Conservation (phyloP, 768 basidiomycete species). For the Podaxis rugospora region DNA sequence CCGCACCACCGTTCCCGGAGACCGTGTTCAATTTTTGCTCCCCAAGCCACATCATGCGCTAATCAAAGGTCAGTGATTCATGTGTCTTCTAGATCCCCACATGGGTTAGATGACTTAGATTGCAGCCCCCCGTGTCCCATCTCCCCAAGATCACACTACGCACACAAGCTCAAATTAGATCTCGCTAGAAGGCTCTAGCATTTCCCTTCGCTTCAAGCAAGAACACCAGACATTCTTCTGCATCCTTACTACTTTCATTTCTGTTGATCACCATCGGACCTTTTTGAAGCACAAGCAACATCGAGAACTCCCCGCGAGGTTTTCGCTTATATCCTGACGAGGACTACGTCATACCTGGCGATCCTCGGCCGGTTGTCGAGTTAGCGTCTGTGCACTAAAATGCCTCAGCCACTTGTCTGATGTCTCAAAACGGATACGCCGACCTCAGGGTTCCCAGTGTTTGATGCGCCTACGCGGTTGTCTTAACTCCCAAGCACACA, state of each 20-base stretch:
- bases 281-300: no score
- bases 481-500: no score
- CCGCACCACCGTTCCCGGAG: neutral
- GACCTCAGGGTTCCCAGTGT: no score
- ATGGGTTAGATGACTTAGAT: neutral
- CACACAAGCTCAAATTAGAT: neutral
- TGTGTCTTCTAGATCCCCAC: neutral
- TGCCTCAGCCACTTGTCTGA: no score
- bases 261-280: no score
- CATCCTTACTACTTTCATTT: neutral
- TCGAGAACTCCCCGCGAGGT: no score
- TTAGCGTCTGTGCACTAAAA: no score
- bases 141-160: neutral
- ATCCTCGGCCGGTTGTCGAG: no score
- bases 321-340: no score
- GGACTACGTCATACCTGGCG: no score
- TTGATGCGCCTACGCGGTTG: no score
- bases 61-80: neutral
- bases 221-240: neutral
- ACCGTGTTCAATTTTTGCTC: neutral
- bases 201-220: neutral
- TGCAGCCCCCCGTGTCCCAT: neutral
- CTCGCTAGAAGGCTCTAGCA: neutral
- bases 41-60: neutral
- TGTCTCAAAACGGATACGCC: no score